A percentile compares a stretch with the other conserved stretches of the same genome.
phyloP scores from a whole-genome alignment of 345 rosid genomes.

The Acer negundo region DNA sequence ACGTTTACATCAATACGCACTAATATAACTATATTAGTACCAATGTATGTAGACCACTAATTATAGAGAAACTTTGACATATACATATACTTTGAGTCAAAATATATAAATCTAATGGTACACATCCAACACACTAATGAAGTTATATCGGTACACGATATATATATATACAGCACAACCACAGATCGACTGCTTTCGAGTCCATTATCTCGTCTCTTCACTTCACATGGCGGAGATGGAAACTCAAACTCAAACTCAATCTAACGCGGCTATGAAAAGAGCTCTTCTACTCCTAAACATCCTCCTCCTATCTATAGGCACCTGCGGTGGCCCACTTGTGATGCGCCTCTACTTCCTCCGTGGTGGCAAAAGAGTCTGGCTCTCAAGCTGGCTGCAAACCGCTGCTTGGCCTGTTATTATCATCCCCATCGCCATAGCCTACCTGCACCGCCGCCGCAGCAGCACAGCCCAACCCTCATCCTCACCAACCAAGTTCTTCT shows the following conservation, averaged over 20 bases:
- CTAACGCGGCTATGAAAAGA: conserved; percentile 18
- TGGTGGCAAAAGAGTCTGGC: conserved; percentile 80
- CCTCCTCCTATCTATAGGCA: conserved; percentile 57
- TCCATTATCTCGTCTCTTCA: background rate
- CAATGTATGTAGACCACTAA: too few species aligned
- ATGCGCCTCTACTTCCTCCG: conserved; percentile 78
- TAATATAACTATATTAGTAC: too few species aligned
- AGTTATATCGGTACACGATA: too few species aligned
- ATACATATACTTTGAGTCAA: too few species aligned
- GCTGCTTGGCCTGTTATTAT: conserved; percentile 61
- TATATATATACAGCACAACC: background rate
- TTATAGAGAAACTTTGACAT: too few species aligned
- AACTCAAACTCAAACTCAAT: background rate
- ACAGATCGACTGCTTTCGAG: background rate
- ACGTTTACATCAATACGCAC: too few species aligned
- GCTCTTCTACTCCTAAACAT: conserved; percentile 50
- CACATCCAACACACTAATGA: too few species aligned
- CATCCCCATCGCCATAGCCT: conserved; percentile 43
- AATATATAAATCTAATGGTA: too few species aligned
- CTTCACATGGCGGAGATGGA: conserved; percentile 15
- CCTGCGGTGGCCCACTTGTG: conserved; percentile 65
- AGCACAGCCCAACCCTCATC: background rate
- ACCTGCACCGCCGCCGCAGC: conserved; percentile 37
- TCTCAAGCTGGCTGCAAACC: conserved; percentile 70
- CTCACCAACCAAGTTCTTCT: conserved; percentile 32